Evolutionary conservation across 345 rosid genomes (phyloP).

Genomic region (Abelmoschus esculentus): DNA sequence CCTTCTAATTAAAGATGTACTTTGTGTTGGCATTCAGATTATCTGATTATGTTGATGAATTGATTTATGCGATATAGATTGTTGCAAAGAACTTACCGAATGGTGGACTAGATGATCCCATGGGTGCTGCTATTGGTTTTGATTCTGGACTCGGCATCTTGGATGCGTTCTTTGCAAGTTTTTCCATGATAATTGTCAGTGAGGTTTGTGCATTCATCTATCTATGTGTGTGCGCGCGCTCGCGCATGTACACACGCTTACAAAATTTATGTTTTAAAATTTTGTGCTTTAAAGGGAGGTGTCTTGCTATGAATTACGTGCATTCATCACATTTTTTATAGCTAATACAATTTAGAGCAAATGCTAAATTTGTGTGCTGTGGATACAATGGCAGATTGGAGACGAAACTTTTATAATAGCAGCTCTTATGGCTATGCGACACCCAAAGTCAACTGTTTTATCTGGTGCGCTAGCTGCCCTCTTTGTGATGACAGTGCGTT

Average conservation of each 20-base stretch:
- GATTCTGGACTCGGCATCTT: constrained; percentile 77
- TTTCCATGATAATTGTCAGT: constrained; percentile 88
- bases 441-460: constrained; percentile 84
- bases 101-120: constrained; percentile 27
- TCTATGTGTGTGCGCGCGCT: too few relatives aligned
- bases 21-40: not conserved
- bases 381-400: constrained; percentile 53
- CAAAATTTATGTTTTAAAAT: not conserved
- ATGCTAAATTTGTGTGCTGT: not conserved
- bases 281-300: not conserved
- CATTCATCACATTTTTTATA: too few relatives aligned
- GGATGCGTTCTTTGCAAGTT: constrained; percentile 89
- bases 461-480: constrained; percentile 92
- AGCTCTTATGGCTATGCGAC: constrained; percentile 99
- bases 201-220: constrained; percentile 50
- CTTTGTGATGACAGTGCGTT: constrained; percentile 93
- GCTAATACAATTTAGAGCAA: not conserved
- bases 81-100: constrained; percentile 29
- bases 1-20: not conserved
- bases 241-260: not conserved
- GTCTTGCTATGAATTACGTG: not conserved
- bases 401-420: constrained; percentile 99
- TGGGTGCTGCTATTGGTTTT: constrained; percentile 37
- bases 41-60: not conserved
- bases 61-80: constrained; percentile 34